phyloP scores from a whole-genome alignment of 2,329 filamentous ascomycete genomes.

The Cladophialophora chaetospira region DNA sequence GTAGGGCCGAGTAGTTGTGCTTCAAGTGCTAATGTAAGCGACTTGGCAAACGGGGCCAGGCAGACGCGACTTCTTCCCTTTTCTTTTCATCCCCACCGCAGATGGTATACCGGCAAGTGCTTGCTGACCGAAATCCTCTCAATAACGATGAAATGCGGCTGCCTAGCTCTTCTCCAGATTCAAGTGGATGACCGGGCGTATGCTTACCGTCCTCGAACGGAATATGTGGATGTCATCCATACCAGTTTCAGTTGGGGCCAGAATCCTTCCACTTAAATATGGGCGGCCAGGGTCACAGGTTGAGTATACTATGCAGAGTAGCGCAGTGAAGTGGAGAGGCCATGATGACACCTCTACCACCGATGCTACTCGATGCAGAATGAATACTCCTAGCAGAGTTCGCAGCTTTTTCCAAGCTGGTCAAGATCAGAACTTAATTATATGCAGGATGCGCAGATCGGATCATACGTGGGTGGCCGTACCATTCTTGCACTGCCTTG shows the following conservation, averaged over 20 bases:
- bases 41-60: background rate
- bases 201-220: background rate
- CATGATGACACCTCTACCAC: background rate
- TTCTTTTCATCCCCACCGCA: background rate
- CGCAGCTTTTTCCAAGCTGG: no score
- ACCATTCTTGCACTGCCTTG: background rate
- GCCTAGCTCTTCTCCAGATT: background rate
- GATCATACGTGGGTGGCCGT: background rate
- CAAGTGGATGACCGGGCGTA: background rate
- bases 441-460: background rate
- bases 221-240: background rate
- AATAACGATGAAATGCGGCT: background rate
- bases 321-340: no score
- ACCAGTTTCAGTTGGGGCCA: background rate
- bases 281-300: no score
- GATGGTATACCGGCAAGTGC: background rate
- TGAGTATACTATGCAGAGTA: no score
- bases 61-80: background rate
- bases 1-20: background rate
- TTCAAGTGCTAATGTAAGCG: background rate
- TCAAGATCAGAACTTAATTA: no score
- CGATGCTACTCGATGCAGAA: background rate
- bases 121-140: background rate
- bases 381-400: background rate
- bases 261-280: background rate